phyloP scores from a whole-genome alignment of 805 yeast genomes.

The Starmera caribaea region DNA sequence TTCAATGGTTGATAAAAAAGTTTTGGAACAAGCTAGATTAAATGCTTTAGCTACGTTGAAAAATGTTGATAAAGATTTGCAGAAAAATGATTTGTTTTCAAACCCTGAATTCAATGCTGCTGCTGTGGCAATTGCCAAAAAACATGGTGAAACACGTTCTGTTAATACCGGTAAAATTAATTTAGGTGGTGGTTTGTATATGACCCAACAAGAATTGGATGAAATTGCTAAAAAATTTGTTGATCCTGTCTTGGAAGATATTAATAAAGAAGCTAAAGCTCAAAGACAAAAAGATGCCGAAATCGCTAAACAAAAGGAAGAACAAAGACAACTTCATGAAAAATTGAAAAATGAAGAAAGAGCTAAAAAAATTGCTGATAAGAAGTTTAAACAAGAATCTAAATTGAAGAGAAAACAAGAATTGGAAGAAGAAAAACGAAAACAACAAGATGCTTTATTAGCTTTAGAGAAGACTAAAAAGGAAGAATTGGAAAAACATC shows the following conservation, averaged over 20 bases:
- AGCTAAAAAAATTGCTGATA: slow-evolving; percentile 28
- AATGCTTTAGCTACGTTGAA: slow-evolving; percentile 35
- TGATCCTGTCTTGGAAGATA: slow-evolving; percentile 71
- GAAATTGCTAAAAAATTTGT: slow-evolving; percentile 73
- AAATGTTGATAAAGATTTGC: slow-evolving; percentile 30
- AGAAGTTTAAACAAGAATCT: slow-evolving; percentile 26
- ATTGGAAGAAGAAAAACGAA: slow-evolving; percentile 39
- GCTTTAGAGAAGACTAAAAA: slow-evolving; percentile 29
- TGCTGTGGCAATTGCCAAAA: slow-evolving; percentile 73
- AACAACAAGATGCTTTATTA: slow-evolving; percentile 36
- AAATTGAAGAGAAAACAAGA: slow-evolving; percentile 31
- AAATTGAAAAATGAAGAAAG: slow-evolving; percentile 31
- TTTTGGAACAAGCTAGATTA: slow-evolving; percentile 40
- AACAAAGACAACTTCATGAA: slow-evolving; percentile 28
- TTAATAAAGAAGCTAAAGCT: slow-evolving; percentile 55
- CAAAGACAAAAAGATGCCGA: slow-evolving; percentile 54
- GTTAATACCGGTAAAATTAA: slow-evolving; percentile 47
- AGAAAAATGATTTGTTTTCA: slow-evolving; percentile 27
- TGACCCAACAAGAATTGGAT: slow-evolving; percentile 69
- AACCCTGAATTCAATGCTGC: slow-evolving; percentile 55
- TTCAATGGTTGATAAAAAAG: slow-evolving; percentile 30
- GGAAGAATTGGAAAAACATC: slow-evolving; percentile 20
- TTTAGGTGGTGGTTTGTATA: slow-evolving; percentile 81
- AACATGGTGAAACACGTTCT: slow-evolving; percentile 47
- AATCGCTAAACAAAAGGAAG: slow-evolving; percentile 24